Conservation (phyloP, 2,329 filamentous ascomycete genomes). For the Mycosphaerella sp. region DNA sequence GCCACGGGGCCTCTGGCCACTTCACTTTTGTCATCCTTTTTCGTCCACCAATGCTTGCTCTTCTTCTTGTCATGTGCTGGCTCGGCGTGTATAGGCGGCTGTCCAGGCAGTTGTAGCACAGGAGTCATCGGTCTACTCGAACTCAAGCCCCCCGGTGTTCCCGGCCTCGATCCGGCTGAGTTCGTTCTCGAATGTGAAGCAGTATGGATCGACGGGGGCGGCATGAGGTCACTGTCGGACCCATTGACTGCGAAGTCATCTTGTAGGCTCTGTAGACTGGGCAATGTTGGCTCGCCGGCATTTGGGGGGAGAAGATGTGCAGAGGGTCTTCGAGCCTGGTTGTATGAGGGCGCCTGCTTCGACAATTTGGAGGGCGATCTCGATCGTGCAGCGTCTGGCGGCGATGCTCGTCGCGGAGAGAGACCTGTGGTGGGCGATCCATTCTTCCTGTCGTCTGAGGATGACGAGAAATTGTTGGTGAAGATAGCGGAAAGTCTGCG, state of each 20-base stretch:
- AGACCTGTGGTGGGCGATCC: slow-evolving; percentile 10
- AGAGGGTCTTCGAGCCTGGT: slow-evolving; percentile 15
- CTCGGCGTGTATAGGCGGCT: slow-evolving; percentile 11
- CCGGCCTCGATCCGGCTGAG: slow-evolving; percentile 20
- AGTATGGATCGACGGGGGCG: slow-evolving; percentile 16
- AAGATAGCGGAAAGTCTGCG: slow-evolving; percentile 23
- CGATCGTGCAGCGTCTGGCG: slow-evolving; percentile 15
- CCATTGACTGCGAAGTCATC: slow-evolving; percentile 11
- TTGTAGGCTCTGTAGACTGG: slow-evolving; percentile 24
- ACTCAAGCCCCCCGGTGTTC: slow-evolving; percentile 17
- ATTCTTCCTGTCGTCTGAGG: slow-evolving; percentile 16
- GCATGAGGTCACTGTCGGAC: slow-evolving; percentile 14
- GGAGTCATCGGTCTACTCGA: slow-evolving; percentile 24
- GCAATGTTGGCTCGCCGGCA: slow-evolving; percentile 13
- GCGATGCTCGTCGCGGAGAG: slow-evolving; percentile 16
- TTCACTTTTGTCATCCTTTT: slow-evolving; percentile 30
- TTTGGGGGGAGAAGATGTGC: slow-evolving; percentile 15
- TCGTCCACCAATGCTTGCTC: slow-evolving; percentile 31
- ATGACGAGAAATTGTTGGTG: slow-evolving; percentile 11
- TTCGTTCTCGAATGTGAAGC: slow-evolving; percentile 17
- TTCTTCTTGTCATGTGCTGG: slow-evolving; percentile 21
- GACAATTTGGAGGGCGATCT: slow-evolving; percentile 20
- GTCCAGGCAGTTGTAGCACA: slow-evolving; percentile 20
- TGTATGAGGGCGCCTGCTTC: slow-evolving; percentile 20
- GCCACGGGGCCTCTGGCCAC: slow-evolving; percentile 40